Evolutionary conservation across 2,329 filamentous ascomycete genomes (phyloP), one percentile per base, ranked within the genome.

Genomic region (Cladophialophora chaetospira): DNA sequence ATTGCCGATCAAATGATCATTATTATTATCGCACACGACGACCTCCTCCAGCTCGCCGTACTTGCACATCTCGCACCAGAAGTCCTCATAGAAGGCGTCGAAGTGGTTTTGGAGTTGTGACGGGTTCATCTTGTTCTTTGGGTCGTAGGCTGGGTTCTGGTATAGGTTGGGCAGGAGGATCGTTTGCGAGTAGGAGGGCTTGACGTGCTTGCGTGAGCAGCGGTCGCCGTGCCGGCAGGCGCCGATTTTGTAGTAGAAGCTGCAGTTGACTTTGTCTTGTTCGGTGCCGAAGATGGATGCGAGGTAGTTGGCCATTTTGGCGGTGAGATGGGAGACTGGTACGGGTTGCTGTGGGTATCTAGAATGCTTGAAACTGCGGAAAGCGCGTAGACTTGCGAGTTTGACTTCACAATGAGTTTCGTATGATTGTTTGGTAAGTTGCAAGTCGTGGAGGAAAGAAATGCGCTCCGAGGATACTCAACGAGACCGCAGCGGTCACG

Each of bases 241-340:
- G 73, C 94, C 94, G 75, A 99, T 99, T 81, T 99, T 99, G 88
- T 97, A 92, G 86, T 99, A 99, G 85, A 99, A 99, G 56, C 89
- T 94, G 84, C 94, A 97, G 84, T 97, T 97, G 80, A 97, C 67
- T 73, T 93, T 99, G 86, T 99, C 94, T 77, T 97, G 94, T 83
- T 99, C 94, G 26, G 94, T 99, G 71, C 94, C 94, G 82, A 99
- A 99, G 79, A 99, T 99, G 73, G 91, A 96, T 70, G 94, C 94
- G 74, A 99, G 89, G 74, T 97, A 97, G 82, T 97, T 97, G 71
- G 92, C 92, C 92, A 96, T 96, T 17, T 13, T 25, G 28, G 36
- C 17, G 35, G 35, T 11, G 36, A 5, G 15, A 6, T 13, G 1
- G 15, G 35, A 8, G 31, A 35, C 25, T 25, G 1, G n/a, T n/a